These are phyloP conservation scores for Dendrocalamus latiflorus DNA, from an alignment of 202 grass and related monocot genomes.

Conservation along the genomic window DNA sequence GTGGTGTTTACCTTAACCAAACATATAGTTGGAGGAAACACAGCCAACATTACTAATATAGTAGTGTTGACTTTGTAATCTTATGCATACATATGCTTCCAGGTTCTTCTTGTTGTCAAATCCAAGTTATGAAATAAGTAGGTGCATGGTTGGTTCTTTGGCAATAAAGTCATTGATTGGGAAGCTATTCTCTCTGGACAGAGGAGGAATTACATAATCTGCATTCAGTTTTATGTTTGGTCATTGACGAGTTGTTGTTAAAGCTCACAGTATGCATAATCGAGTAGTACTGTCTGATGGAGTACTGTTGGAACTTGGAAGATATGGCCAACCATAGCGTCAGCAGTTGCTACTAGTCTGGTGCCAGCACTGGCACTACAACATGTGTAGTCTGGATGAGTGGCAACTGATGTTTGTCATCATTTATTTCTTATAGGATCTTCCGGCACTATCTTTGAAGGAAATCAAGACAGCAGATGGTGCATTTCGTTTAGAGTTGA, in stretches of 20 bases:
- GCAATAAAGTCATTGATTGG: background rate
- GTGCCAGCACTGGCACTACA: background rate
- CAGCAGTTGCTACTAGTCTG: constrained; percentile 5
- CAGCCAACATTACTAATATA: background rate
- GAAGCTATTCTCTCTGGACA: background rate
- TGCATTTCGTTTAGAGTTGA: constrained; percentile 59
- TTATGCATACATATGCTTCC: background rate
- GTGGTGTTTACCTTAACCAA: background rate
- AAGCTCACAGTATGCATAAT: background rate
- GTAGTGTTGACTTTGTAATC: background rate
- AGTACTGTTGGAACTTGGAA: constrained; percentile 14
- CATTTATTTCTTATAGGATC: constrained; percentile 53
- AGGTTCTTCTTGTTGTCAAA: background rate
- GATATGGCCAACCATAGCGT: constrained; percentile 16
- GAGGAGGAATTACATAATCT: background rate
- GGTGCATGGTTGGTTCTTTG: background rate
- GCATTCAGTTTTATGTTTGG: constrained; percentile 7
- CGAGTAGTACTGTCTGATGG: background rate
- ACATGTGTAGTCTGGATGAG: background rate
- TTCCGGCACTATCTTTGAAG: constrained; percentile 65
- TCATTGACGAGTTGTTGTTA: background rate
- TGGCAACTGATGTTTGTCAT: constrained; percentile 23
- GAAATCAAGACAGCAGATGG: constrained; percentile 70
- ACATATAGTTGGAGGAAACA: background rate
- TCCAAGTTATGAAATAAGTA: background rate